Conservation (phyloP, 148 eudicot genomes). For the Hydrangea macrophylla region DNA sequence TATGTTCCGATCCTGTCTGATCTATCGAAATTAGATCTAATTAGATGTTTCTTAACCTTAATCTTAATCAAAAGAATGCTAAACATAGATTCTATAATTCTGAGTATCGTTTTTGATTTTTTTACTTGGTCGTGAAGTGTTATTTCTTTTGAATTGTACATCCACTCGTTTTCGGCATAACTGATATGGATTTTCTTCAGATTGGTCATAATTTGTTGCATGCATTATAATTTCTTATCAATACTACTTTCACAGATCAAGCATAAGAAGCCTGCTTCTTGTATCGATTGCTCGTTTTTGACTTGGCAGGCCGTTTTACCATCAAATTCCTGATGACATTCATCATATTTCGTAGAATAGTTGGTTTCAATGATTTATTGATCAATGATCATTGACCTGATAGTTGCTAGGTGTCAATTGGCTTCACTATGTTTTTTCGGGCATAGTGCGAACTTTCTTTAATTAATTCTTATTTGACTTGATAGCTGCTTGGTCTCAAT, state of each 20-base stretch:
- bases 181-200: not conserved
- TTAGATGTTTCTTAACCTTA: not conserved
- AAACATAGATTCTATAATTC: not conserved
- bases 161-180: not conserved
- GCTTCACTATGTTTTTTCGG: not conserved
- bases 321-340: too few species aligned
- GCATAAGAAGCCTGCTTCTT: too few species aligned
- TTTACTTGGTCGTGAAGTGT: not conserved
- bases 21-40: constrained; percentile 11
- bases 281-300: too few species aligned
- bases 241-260: too few species aligned
- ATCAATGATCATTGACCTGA: not conserved
- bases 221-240: too few species aligned
- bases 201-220: too few species aligned
- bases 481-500: not conserved
- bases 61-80: not conserved
- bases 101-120: not conserved
- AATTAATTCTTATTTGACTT: not conserved
- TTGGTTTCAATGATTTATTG: not conserved
- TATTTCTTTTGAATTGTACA: not conserved
- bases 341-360: too few species aligned
- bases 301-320: too few species aligned
- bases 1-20: constrained; percentile 4
- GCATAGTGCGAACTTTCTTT: not conserved
- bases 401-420: not conserved